Conservation (phyloP, 345 rosid genomes). For the Eucalyptus sp. region DNA sequence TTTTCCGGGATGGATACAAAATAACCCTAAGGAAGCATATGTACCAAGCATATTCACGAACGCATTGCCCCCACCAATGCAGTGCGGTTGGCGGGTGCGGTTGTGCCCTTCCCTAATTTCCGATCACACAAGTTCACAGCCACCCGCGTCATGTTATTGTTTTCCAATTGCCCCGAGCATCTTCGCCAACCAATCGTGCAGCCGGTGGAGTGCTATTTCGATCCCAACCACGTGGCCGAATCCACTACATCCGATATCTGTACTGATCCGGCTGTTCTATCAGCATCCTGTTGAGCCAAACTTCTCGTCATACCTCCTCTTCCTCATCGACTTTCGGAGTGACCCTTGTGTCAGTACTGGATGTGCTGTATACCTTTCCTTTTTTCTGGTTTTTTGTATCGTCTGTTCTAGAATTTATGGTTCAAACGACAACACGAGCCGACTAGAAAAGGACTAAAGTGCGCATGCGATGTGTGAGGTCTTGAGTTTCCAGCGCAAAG, state of each 20-base stretch:
- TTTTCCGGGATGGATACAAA: neutral
- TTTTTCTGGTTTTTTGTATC: neutral
- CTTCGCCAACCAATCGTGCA: neutral
- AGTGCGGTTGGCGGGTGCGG: neutral
- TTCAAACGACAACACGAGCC: neutral
- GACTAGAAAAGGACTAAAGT: neutral
- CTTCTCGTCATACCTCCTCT: neutral
- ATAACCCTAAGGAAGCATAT: neutral
- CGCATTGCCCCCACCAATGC: neutral
- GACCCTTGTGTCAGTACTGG: neutral
- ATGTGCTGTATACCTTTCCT: neutral
- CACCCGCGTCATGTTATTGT: neutral
- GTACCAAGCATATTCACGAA: neutral
- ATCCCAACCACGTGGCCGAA: neutral
- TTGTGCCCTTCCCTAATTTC: neutral
- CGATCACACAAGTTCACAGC: neutral
- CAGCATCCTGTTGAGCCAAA: neutral
- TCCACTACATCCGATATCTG: neutral
- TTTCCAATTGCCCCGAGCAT: neutral
- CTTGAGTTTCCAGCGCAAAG: neutral
- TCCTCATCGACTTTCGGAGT: neutral
- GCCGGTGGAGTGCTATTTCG: neutral
- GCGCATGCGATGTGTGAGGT: neutral
- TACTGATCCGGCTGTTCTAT: neutral
- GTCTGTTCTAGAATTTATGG: neutral